These are phyloP conservation scores for Hyaloperonospora arabidopsidis DNA, from an alignment of 352 stramenopile species.

Conservation along the genomic window DNA sequence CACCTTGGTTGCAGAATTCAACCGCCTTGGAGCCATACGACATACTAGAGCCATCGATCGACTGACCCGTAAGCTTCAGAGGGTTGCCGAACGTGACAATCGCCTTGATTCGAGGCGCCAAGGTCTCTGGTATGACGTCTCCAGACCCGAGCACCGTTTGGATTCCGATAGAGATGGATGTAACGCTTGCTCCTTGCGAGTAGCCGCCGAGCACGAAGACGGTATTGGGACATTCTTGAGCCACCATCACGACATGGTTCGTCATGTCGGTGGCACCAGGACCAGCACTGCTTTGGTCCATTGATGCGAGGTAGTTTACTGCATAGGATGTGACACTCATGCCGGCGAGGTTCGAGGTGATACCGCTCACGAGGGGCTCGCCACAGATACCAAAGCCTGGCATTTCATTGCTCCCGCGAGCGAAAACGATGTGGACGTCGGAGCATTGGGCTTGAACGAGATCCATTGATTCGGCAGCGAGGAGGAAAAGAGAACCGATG, in stretches of 20 bases:
- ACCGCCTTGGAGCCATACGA: conserved; percentile 26
- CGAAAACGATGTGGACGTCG: conserved; percentile 29
- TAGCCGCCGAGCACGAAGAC: conserved; percentile 28
- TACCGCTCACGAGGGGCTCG: conserved; percentile 23
- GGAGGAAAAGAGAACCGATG: no score
- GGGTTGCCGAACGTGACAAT: conserved; percentile 36
- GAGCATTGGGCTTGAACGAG: conserved; percentile 16
- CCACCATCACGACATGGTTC: conserved; percentile 23
- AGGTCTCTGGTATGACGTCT: conserved; percentile 18
- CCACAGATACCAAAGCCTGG: conserved; percentile 26
- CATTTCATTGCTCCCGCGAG: conserved; percentile 27
- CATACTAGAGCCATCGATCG: conserved; percentile 19
- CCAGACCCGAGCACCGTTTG: conserved; percentile 19
- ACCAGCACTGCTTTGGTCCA: conserved; percentile 23
- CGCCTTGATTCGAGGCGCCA: conserved; percentile 24
- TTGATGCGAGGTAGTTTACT: conserved; percentile 23
- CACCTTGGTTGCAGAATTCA: conserved; percentile 26
- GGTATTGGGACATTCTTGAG: conserved; percentile 25
- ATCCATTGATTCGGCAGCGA: no score
- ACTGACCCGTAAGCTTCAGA: conserved; percentile 24
- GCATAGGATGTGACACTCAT: conserved; percentile 34
- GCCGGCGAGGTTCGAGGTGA: conserved; percentile 22
- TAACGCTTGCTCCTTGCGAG: conserved; percentile 33
- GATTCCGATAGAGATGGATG: conserved; percentile 28
- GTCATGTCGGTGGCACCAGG: conserved; percentile 30